Percentiles rank a stretch among this genome's conserved stretches.
These are phyloP conservation scores for Magnaporthales sp. DNA, from an alignment of 2,329 filamentous ascomycete genomes.

Conservation along the genomic window DNA sequence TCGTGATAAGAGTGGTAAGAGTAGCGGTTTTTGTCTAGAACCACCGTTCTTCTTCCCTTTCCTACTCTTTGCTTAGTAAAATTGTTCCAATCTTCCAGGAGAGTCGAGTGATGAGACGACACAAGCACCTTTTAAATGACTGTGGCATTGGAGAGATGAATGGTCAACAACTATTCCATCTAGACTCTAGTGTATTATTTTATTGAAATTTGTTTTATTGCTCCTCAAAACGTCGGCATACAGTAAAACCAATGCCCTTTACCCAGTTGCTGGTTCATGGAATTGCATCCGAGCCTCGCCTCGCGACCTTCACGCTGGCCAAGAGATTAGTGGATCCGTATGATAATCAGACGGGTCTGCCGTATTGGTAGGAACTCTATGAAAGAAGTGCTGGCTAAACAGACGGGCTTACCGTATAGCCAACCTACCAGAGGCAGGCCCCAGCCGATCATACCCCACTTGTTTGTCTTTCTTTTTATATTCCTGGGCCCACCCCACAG, in stretches of 20 bases:
- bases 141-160: not conserved
- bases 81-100: not conserved
- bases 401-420: not conserved
- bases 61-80: not conserved
- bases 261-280: not conserved
- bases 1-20: too few species aligned
- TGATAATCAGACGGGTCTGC: not conserved
- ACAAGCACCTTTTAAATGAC: not conserved
- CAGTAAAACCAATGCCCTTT: not conserved
- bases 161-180: too few species aligned
- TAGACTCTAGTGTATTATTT: too few species aligned
- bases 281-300: not conserved
- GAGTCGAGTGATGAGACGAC: not conserved
- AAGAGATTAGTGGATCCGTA: not conserved
- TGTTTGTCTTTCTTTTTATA: not conserved
- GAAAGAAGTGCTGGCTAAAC: not conserved
- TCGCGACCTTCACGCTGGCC: not conserved
- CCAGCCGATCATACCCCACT: not conserved
- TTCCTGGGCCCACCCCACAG: not conserved
- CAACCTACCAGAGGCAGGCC: not conserved
- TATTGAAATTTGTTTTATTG: too few species aligned
- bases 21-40: not conserved
- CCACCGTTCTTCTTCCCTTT: not conserved
- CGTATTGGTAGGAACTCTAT: not conserved
- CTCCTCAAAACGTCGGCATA: not conserved